phyloP scores from a whole-genome alignment of 176 grass and related monocot species.

The Thinopyrum elongatum region DNA sequence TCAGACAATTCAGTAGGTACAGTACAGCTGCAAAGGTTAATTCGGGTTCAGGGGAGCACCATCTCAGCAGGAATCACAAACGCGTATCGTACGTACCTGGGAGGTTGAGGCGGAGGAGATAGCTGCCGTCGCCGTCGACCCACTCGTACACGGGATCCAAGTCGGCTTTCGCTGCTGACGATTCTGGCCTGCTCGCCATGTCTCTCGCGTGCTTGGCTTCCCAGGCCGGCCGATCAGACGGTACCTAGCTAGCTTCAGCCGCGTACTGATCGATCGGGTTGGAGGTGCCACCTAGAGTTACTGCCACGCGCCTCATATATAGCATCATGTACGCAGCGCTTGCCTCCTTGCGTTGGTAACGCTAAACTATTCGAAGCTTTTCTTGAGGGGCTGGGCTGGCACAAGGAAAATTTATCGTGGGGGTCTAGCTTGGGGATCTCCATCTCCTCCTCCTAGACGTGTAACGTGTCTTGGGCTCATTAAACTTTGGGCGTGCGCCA shows the following conservation, averaged over 20 bases:
- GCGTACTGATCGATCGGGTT: background rate
- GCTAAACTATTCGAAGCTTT: slow-evolving; percentile 73
- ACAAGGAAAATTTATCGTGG: background rate
- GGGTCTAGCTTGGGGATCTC: slow-evolving; percentile 12
- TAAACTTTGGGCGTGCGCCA: slow-evolving; percentile 28
- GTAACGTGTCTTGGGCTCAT: slow-evolving; percentile 1
- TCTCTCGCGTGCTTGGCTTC: background rate
- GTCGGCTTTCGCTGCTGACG: background rate
- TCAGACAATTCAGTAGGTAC: background rate
- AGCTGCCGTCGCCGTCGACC: slow-evolving; percentile 20
- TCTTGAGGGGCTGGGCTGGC: slow-evolving; percentile 31
- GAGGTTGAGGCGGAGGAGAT: slow-evolving; percentile 45
- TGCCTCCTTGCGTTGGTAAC: background rate
- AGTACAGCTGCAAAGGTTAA: background rate
- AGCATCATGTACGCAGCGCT: background rate
- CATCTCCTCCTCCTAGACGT: background rate
- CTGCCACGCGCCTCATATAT: background rate
- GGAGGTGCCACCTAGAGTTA: background rate
- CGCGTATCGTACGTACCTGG: slow-evolving; percentile 33
- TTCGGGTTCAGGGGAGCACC: background rate
- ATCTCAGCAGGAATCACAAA: background rate
- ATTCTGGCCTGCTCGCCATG: slow-evolving; percentile 33
- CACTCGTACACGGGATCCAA: slow-evolving; percentile 42
- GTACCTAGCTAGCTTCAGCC: background rate
- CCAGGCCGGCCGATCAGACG: background rate